These are phyloP conservation scores for Pterocarpus macrocarpus DNA, from an alignment of 306 rosid genomes.

Conservation along the genomic window DNA sequence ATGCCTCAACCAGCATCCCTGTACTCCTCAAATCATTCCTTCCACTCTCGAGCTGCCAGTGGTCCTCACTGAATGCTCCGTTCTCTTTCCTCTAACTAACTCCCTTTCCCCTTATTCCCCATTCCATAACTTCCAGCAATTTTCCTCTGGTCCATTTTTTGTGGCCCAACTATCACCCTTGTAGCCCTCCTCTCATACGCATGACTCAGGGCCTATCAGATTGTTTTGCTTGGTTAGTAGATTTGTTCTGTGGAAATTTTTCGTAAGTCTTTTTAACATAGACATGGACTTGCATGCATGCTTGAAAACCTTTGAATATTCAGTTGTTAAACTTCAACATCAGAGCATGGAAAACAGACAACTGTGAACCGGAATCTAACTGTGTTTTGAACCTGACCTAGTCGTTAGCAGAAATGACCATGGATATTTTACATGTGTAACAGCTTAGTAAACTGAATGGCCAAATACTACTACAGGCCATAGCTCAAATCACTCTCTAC, in stretches of 20 bases:
- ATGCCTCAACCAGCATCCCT: no score
- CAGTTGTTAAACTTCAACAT: neutral
- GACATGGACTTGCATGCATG: neutral
- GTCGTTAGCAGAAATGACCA: neutral
- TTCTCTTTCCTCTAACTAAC: no score
- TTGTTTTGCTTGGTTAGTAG: neutral
- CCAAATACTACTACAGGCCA: neutral
- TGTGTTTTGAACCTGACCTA: neutral
- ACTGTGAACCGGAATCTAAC: neutral
- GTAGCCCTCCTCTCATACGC: no score
- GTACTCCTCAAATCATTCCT: no score
- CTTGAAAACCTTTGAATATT: conserved; percentile 31
- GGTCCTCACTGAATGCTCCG: no score
- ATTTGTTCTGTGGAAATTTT: conserved; percentile 1
- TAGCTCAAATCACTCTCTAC: neutral
- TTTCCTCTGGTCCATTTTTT: no score
- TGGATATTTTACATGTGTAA: neutral
- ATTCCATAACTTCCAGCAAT: no score
- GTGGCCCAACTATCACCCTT: no score
- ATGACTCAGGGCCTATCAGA: no score
- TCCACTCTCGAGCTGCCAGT: no score
- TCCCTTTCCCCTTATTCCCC: no score
- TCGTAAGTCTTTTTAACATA: neutral
- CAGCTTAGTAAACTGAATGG: no score
- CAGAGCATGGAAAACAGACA: neutral